Evolutionary conservation across 2,329 filamentous ascomycete species (phyloP).

Genomic region (Talaromyces sp.): DNA sequence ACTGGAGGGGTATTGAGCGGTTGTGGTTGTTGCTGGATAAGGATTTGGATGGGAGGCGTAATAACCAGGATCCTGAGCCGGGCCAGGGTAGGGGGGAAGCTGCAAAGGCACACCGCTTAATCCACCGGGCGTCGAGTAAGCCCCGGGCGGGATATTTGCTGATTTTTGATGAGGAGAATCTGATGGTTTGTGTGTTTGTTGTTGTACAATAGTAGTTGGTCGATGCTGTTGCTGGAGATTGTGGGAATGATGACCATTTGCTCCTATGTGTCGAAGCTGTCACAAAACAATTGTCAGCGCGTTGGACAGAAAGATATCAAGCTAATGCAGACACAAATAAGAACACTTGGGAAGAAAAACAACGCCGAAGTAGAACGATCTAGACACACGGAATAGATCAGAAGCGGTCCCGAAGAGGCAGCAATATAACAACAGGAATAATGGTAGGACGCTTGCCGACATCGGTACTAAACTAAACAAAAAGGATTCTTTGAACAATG

Average conservation of each 20-base stretch:
- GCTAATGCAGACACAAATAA: background rate
- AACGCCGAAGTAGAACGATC: background rate
- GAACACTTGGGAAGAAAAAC: background rate
- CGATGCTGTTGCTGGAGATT: slow-evolving; percentile 19
- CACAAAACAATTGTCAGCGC: background rate
- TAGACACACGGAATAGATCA: background rate
- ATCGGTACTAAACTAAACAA: background rate
- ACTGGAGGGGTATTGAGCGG: slow-evolving; percentile 80
- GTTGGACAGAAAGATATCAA: background rate
- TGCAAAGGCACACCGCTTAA: slow-evolving; percentile 43
- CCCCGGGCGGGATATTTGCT: slow-evolving; percentile 32
- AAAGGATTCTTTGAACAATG: background rate
- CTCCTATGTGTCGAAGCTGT: slow-evolving; percentile 28
- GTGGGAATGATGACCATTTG: slow-evolving; percentile 25
- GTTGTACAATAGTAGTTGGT: slow-evolving; percentile 21
- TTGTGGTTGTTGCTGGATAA: slow-evolving; percentile 76
- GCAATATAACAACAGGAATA: background rate
- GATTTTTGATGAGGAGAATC: slow-evolving; percentile 57
- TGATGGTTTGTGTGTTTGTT: slow-evolving; percentile 34
- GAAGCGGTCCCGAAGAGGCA: background rate
- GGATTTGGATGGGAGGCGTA: slow-evolving; percentile 76
- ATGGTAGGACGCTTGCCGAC: background rate
- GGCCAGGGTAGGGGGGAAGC: slow-evolving; percentile 60
- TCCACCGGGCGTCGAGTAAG: slow-evolving; percentile 25
- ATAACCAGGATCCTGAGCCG: slow-evolving; percentile 62